These are phyloP conservation scores for Seminavis robusta DNA, from an alignment of 108 stramenopile species.

Conservation along the genomic window DNA sequence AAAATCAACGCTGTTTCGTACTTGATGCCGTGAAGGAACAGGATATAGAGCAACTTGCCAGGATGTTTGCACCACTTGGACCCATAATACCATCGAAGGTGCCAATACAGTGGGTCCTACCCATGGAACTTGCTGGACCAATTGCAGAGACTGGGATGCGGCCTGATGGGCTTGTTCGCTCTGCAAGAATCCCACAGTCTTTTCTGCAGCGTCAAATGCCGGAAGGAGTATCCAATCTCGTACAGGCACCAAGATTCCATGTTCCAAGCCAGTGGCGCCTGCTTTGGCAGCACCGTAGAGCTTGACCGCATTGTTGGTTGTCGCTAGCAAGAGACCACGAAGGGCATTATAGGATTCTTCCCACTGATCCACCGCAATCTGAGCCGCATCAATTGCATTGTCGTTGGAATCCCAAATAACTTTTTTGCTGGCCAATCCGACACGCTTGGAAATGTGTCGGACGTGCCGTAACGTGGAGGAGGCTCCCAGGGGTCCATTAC, in stretches of 20 bases:
- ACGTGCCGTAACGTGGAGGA: slow-evolving; percentile 15
- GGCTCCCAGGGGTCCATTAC: neutral
- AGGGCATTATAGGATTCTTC: slow-evolving; percentile 44
- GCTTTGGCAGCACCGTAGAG: slow-evolving; percentile 54
- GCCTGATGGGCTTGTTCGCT: slow-evolving; percentile 26
- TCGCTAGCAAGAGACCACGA: slow-evolving; percentile 25
- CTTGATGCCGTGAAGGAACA: slow-evolving; percentile 41
- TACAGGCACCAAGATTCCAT: slow-evolving; percentile 54
- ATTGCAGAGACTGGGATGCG: slow-evolving; percentile 25
- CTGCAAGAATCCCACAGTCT: slow-evolving; percentile 42
- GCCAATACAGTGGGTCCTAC: slow-evolving; percentile 46
- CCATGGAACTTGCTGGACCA: slow-evolving; percentile 40
- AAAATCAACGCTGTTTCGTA: slow-evolving; percentile 48
- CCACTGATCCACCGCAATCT: slow-evolving; percentile 59
- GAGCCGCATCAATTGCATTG: slow-evolving; percentile 46
- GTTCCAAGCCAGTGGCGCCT: slow-evolving; percentile 43
- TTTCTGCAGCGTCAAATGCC: slow-evolving; percentile 36
- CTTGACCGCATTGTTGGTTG: slow-evolving; percentile 22
- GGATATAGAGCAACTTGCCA: slow-evolving; percentile 61
- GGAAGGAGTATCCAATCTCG: slow-evolving; percentile 63
- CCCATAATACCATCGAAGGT: slow-evolving; percentile 37
- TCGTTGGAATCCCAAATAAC: slow-evolving; percentile 72
- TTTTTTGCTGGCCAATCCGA: slow-evolving; percentile 41
- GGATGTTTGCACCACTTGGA: slow-evolving; percentile 23
- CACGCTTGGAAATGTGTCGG: slow-evolving; percentile 36